phyloP scores from a whole-genome alignment of 2,329 filamentous ascomycete genomes.

The Lasiodiplodia theobromae region DNA sequence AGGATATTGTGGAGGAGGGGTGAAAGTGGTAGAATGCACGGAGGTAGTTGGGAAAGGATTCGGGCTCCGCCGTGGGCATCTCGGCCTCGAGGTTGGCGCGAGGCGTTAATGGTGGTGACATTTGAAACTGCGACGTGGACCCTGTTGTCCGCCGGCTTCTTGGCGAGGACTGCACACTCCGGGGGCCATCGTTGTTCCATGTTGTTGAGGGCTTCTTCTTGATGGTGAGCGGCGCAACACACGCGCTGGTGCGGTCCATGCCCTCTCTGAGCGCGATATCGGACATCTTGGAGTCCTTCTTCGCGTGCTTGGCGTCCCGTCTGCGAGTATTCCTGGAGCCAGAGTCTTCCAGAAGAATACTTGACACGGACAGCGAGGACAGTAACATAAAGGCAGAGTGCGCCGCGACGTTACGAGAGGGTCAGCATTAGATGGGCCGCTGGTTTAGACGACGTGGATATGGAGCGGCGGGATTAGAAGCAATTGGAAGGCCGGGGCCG shows the following conservation, averaged over 20 bases:
- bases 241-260: constrained; percentile 34
- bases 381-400: constrained; percentile 25
- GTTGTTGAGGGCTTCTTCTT: constrained; percentile 31
- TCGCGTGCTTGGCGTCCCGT: constrained; percentile 16
- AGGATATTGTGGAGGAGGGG: constrained; percentile 76
- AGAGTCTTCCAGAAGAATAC: constrained; percentile 23
- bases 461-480: constrained; percentile 6
- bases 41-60: constrained; percentile 90
- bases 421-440: constrained; percentile 20
- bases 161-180: constrained; percentile 22
- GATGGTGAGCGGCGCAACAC: constrained; percentile 38
- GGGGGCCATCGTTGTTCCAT: constrained; percentile 19
- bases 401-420: constrained; percentile 11
- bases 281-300: constrained; percentile 27
- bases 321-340: constrained; percentile 19
- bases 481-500: constrained; percentile 4
- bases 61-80: constrained; percentile 49
- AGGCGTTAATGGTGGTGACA: constrained; percentile 80
- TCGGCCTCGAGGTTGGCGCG: constrained; percentile 66
- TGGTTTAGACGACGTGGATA: background rate
- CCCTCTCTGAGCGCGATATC: constrained; percentile 21
- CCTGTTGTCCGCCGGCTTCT: constrained; percentile 12
- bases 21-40: constrained; percentile 94
- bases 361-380: constrained; percentile 17
- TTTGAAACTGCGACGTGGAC: constrained; percentile 56